A percentile compares a stretch with the other conserved stretches of the same genome.
Evolutionary conservation across 441 rosid species (phyloP).

Genomic region (Jatropha podagrica): DNA sequence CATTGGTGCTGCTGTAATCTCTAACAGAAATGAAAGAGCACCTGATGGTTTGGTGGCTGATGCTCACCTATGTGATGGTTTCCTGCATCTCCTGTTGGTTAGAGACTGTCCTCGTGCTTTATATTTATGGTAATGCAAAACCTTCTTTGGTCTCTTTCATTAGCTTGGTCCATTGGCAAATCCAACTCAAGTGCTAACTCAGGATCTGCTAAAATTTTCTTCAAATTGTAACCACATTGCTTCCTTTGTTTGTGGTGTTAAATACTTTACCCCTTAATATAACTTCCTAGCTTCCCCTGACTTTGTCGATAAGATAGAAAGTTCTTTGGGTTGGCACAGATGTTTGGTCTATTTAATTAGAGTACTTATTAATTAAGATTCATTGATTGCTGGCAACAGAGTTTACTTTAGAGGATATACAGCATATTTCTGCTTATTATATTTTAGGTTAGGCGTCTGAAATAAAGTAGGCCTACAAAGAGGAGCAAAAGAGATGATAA

Average conservation of each 20-base stretch:
- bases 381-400: not conserved
- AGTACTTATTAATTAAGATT: not conserved
- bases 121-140: constrained; percentile 64
- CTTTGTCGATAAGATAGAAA: not conserved
- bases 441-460: not conserved
- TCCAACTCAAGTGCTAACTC: too few relatives aligned
- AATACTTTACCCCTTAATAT: too few relatives aligned
- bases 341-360: constrained; percentile 7
- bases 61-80: constrained; percentile 94
- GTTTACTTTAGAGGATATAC: not conserved
- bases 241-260: too few relatives aligned
- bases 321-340: not conserved
- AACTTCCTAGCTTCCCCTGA: too few relatives aligned
- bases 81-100: constrained; percentile 81
- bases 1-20: constrained; percentile 83
- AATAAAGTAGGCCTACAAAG: not conserved
- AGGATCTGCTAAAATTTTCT: too few relatives aligned
- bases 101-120: constrained; percentile 81
- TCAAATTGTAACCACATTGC: too few relatives aligned
- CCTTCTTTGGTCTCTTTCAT: not conserved
- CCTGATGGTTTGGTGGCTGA: constrained; percentile 97
- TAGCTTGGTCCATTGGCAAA: not conserved
- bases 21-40: constrained; percentile 87
- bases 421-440: not conserved
- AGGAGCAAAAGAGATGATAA: not conserved